A percentile compares a stretch with the other conserved stretches of the same genome.
These are phyloP conservation scores for Globisporangium perplexum DNA, from an alignment of 352 stramenopile genomes.

Conservation along the genomic window DNA sequence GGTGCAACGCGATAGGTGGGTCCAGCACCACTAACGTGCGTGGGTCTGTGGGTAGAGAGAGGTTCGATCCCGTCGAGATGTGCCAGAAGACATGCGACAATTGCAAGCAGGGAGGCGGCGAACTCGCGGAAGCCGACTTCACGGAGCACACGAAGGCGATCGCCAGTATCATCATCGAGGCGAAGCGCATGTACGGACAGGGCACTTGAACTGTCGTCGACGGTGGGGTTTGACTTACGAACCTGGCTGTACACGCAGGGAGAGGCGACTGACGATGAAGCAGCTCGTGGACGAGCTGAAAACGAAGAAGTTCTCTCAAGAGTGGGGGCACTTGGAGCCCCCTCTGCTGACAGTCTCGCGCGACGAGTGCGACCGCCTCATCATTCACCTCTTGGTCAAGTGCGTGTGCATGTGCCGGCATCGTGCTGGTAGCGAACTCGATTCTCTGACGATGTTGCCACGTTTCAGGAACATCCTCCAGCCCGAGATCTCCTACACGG, in stretches of 20 bases:
- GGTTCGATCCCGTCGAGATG: conserved; percentile 28
- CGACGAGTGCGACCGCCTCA: conserved; percentile 36
- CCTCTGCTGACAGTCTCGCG: conserved; percentile 28
- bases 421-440: not conserved
- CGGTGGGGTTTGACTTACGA: not conserved
- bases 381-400: conserved; percentile 40
- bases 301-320: conserved; percentile 36
- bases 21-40: not conserved
- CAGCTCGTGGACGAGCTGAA: conserved; percentile 68
- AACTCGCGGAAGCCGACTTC: conserved; percentile 25
- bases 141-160: conserved; percentile 49
- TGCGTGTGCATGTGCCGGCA: not conserved
- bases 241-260: conserved; percentile 16
- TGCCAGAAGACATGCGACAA: conserved; percentile 44
- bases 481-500: conserved; percentile 70
- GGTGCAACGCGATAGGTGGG: not conserved
- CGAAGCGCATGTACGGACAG: conserved; percentile 36
- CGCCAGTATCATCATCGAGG: conserved; percentile 31
- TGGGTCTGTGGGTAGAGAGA: conserved; percentile 22
- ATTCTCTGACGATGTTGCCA: not conserved
- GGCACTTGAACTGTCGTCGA: not conserved
- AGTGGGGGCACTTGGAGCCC: conserved; percentile 29
- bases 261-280: conserved; percentile 61
- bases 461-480: conserved; percentile 40
- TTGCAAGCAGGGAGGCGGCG: conserved; percentile 25